Percentiles rank a stretch among this genome's conserved stretches.
These are phyloP conservation scores for Ambrosiella beaveri DNA, from an alignment of 2,329 filamentous ascomycete genomes.

Conservation along the genomic window DNA sequence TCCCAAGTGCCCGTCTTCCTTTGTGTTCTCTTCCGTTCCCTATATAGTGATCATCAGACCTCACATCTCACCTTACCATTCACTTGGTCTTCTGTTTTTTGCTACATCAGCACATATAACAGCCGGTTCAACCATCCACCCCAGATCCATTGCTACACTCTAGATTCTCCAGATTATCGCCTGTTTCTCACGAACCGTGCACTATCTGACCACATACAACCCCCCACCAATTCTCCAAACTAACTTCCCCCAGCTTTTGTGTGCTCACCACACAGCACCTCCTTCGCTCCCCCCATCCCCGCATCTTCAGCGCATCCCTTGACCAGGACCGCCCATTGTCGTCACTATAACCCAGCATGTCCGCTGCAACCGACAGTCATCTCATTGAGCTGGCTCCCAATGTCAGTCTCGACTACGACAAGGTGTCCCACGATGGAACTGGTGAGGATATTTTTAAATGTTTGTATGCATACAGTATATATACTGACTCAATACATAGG, in stretches of 20 bases:
- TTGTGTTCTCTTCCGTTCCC: background rate
- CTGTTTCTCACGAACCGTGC: background rate
- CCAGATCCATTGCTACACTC: background rate
- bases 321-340: background rate
- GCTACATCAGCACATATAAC: background rate
- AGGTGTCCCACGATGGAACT: constrained; percentile 49
- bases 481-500: constrained; percentile 32
- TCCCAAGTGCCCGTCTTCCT: background rate
- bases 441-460: constrained; percentile 29
- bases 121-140: background rate
- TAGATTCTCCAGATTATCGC: background rate
- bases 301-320: background rate
- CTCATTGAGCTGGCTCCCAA: constrained; percentile 12
- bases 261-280: background rate
- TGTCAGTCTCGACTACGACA: constrained; percentile 12
- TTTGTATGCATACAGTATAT: background rate
- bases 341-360: constrained; percentile 1
- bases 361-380: constrained; percentile 8
- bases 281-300: constrained; percentile 5
- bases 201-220: background rate
- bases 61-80: background rate
- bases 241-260: background rate
- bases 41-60: background rate
- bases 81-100: background rate
- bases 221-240: background rate